Evolutionary conservation across 108 stramenopile species (phyloP).

Genomic region (Conticribra weissflogii): DNA sequence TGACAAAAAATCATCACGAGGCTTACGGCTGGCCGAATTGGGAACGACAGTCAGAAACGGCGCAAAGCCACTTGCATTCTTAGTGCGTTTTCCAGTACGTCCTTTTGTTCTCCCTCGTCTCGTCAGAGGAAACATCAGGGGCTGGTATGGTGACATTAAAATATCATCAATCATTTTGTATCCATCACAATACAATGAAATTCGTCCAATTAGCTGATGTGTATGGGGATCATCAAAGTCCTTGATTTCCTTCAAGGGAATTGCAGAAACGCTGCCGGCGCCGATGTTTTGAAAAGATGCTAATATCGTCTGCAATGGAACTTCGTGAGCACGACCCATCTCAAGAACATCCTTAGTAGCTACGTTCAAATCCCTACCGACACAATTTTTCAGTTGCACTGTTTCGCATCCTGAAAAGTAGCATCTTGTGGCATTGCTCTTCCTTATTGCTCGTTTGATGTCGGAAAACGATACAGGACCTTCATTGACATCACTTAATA

Average conservation of each 20-base stretch:
- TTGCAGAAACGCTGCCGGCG: background rate
- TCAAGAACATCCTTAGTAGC: background rate
- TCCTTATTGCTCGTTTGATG: background rate
- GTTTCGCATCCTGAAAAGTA: slow-evolving; percentile 26
- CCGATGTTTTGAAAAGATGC: slow-evolving; percentile 14
- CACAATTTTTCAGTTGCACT: slow-evolving; percentile 20
- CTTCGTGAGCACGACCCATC: background rate
- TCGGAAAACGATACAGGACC: slow-evolving; percentile 7
- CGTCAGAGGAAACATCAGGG: slow-evolving; percentile 37
- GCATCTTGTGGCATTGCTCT: background rate
- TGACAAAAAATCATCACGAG: no score
- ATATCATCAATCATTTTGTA: slow-evolving; percentile 31
- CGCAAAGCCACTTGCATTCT: slow-evolving; percentile 34
- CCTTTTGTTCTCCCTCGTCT: slow-evolving; percentile 8
- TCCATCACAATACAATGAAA: slow-evolving; percentile 16
- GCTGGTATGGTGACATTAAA: slow-evolving; percentile 24
- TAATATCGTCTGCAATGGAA: background rate
- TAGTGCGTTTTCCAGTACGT: slow-evolving; percentile 7
- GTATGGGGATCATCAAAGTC: background rate
- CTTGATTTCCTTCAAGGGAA: slow-evolving; percentile 7
- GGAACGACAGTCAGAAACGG: slow-evolving; percentile 42
- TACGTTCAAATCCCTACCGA: slow-evolving; percentile 21
- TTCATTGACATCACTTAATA: slow-evolving; percentile 1
- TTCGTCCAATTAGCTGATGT: slow-evolving; percentile 1
- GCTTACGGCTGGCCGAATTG: slow-evolving; percentile 17